Evolutionary conservation across 179 eudicot species (phyloP).

Genomic region (Spinacia oleracea): DNA sequence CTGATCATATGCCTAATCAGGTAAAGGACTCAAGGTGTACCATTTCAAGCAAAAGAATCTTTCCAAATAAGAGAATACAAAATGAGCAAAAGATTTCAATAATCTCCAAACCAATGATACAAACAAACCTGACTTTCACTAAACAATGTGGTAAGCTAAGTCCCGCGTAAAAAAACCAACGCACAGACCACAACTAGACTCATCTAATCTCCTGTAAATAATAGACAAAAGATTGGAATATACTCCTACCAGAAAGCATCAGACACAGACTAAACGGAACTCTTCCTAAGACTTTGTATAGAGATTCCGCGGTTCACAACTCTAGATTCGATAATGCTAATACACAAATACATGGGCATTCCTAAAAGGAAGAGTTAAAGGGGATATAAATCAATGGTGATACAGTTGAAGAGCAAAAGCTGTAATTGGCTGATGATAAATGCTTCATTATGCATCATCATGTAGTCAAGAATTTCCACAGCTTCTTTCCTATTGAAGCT

Average conservation of each 20-base stretch:
- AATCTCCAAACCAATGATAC: slow-evolving; percentile 23
- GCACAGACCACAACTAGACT: slow-evolving; percentile 13
- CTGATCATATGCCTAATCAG: too few species aligned
- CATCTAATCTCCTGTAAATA: slow-evolving; percentile 23
- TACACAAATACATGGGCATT: slow-evolving; percentile 22
- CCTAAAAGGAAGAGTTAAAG: slow-evolving; percentile 5
- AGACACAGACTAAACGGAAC: slow-evolving; percentile 18
- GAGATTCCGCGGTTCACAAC: slow-evolving; percentile 22
- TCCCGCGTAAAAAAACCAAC: slow-evolving; percentile 12
- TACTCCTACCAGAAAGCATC: slow-evolving; percentile 18
- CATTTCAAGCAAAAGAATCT: neutral
- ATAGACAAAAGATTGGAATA: slow-evolving; percentile 12
- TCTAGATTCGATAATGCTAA: slow-evolving; percentile 17
- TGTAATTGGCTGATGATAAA: neutral
- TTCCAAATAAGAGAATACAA: neutral
- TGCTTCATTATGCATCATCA: slow-evolving; percentile 28
- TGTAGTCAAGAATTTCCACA: slow-evolving; percentile 81
- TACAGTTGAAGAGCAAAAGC: slow-evolving; percentile 9
- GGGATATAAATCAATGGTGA: slow-evolving; percentile 7
- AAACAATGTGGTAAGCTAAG: slow-evolving; percentile 27
- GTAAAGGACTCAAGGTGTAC: neutral
- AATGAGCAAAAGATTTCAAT: slow-evolving; percentile 9
- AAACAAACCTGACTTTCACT: slow-evolving; percentile 25
- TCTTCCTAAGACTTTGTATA: slow-evolving; percentile 30
- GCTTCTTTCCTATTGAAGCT: slow-evolving; percentile 73